These are phyloP conservation scores for Ophiostoma novo-ulmi DNA, from an alignment of 2,329 filamentous ascomycete genomes.

Conservation along the genomic window DNA sequence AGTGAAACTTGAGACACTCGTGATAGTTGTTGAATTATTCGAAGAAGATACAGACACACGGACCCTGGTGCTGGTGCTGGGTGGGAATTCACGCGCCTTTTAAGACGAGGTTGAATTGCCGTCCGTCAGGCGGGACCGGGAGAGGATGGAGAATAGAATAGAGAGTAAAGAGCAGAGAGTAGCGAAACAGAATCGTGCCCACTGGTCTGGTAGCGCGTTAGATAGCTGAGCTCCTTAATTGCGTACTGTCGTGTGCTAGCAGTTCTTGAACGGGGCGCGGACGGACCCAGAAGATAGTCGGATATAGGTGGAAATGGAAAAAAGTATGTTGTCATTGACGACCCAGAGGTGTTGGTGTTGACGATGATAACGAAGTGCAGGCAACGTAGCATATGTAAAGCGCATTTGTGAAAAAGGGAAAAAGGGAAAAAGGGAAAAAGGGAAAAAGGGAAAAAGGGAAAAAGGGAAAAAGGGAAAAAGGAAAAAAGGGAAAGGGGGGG, in stretches of 20 bases:
- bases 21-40: background rate
- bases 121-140: background rate
- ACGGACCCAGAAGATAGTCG: background rate
- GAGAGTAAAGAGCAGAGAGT: background rate
- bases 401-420: background rate
- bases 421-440: background rate
- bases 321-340: conserved; percentile 8
- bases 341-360: background rate
- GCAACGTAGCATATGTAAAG: background rate
- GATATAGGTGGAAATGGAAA: background rate
- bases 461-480: background rate
- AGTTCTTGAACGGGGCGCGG: background rate
- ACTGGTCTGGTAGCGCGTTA: conserved; percentile 8
- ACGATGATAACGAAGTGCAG: background rate
- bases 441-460: background rate
- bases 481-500: background rate
- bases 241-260: background rate
- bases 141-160: background rate
- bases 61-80: background rate
- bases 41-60: background rate
- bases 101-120: background rate
- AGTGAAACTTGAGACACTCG: conserved; percentile 2
- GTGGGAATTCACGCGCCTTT: conserved; percentile 4
- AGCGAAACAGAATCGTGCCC: background rate
- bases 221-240: conserved; percentile 2